Percentiles rank a stretch among this genome's conserved stretches.
phyloP scores from a whole-genome alignment of 192 early-diverging fungal genomes.

The Helicostylum pulchrum region DNA sequence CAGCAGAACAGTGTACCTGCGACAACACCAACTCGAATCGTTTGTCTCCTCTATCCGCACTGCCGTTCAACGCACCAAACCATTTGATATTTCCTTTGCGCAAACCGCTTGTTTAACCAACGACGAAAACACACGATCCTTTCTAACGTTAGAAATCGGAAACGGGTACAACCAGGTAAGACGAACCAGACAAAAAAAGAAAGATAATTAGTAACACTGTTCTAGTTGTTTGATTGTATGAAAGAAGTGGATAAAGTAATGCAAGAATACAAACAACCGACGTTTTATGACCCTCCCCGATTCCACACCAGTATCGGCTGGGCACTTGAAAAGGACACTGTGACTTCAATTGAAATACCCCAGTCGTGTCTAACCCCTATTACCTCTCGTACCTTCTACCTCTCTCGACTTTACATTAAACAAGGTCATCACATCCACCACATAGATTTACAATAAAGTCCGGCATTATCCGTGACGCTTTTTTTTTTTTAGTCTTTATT shows the following conservation, averaged over 20 bases:
- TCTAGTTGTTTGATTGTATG: background rate
- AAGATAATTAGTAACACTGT: background rate
- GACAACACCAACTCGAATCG: background rate
- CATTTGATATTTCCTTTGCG: conserved; percentile 2
- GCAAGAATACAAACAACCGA: background rate
- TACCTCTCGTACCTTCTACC: no score
- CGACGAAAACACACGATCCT: conserved; percentile 11
- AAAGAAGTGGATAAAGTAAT: background rate
- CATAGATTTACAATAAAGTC: background rate
- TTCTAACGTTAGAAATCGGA: conserved; percentile 10
- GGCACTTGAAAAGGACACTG: background rate
- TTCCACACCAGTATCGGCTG: conserved; percentile 13
- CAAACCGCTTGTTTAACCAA: background rate
- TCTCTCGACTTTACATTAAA: background rate
- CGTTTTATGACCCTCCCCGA: conserved; percentile 7
- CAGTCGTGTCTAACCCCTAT: no score
- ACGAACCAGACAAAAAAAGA: background rate
- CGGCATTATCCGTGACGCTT: background rate
- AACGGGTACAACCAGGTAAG: conserved; percentile 4
- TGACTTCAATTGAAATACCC: background rate
- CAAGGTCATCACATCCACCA: background rate
- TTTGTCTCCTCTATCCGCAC: background rate
- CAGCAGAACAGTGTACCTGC: background rate
- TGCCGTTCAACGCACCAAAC: background rate
- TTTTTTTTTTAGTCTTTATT: no score